Base-by-base conservation (phyloP, 1,284 basidiomycete genomes). In the Cutaneotrichosporon daszewskae region DNA sequence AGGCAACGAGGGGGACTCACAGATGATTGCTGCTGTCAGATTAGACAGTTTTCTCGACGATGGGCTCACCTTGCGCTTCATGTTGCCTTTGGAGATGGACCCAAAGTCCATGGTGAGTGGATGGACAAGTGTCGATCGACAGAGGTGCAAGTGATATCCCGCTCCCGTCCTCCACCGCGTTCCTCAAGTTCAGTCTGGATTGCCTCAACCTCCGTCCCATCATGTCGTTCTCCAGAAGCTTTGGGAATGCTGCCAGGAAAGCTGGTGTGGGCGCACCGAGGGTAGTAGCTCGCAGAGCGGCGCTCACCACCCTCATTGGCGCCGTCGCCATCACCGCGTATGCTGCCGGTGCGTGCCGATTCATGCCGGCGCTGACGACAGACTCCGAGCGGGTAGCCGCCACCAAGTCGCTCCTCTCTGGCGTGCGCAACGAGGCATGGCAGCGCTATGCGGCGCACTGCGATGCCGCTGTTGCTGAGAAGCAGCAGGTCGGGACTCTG, bases 11-110 rank as follows among this genome's bases (percentile, higher is more conserved):
- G 8, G 14, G 28, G 6, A 46, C 41, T 33, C 28, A 47, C 45
- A 16, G 45, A 51, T 20, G 42, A 42, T 36, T 51, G 45, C 45
- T 51, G 41, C 33, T 29, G 32, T 35, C 38, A 40, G 38, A 25
- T 26, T 32, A 40, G 40, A 23, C 35, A 17, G 25, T 8, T 16
- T 16, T 24, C 25, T 23, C 22, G 13, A n/a, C 13, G 9, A 7
- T 4, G 19, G 5, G 19, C 54, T 16, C 33, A 61, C 59, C 51
- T 61, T 61, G 13, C 59, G 51, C 57, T 56, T 59, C 59, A 61
- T 61, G 45, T 53, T 57, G 18, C 49, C 50, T 14, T 52, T 49
- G 4, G 49, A 54, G 19, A 56, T 40, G 12, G 52, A 43, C 14
- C 51, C 50, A 37, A 58, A 54, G 37, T 58, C 54, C 51, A 58